phyloP scores from a whole-genome alignment of 2,329 filamentous ascomycete genomes.

The Onygenales sp. region DNA sequence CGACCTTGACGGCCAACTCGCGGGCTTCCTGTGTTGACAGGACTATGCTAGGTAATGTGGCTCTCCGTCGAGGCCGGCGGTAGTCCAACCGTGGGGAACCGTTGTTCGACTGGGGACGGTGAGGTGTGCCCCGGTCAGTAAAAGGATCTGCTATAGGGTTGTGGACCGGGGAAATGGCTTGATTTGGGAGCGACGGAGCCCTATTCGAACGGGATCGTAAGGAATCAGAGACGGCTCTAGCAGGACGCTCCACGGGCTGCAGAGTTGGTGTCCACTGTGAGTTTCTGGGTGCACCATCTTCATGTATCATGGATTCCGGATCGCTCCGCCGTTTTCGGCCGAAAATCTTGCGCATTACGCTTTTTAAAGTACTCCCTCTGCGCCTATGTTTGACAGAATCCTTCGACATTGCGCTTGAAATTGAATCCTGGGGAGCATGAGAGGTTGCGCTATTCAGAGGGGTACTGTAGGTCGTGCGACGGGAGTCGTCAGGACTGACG shows the following conservation, averaged over 20 bases:
- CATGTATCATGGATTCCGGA: constrained; percentile 18
- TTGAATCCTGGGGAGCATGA: constrained; percentile 15
- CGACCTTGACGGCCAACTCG: constrained; percentile 11
- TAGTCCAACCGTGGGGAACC: not conserved
- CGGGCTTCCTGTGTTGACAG: constrained; percentile 32
- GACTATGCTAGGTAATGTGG: constrained; percentile 36
- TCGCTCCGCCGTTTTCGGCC: constrained; percentile 29
- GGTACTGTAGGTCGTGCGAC: constrained; percentile 9
- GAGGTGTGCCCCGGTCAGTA: not conserved
- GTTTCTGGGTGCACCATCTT: not conserved
- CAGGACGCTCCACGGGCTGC: constrained; percentile 12
- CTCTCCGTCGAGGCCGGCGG: constrained; percentile 25
- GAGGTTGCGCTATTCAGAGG: constrained; percentile 10
- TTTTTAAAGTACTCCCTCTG: constrained; percentile 32
- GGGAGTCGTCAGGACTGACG: constrained; percentile 6
- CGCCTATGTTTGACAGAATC: constrained; percentile 25
- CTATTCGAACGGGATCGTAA: constrained; percentile 7
- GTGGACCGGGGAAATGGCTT: not conserved
- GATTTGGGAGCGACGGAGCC: constrained; percentile 6
- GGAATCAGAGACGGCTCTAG: constrained; percentile 17
- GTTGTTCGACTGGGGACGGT: not conserved
- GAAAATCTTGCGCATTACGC: constrained; percentile 37
- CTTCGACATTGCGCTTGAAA: constrained; percentile 16
- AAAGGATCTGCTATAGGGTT: not conserved
- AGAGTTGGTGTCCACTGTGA: constrained; percentile 10